A percentile compares a stretch with the other conserved stretches of the same genome.
Evolutionary conservation across 805 yeast species (phyloP).

Genomic region (Schwanniomyces vanrijiae): DNA sequence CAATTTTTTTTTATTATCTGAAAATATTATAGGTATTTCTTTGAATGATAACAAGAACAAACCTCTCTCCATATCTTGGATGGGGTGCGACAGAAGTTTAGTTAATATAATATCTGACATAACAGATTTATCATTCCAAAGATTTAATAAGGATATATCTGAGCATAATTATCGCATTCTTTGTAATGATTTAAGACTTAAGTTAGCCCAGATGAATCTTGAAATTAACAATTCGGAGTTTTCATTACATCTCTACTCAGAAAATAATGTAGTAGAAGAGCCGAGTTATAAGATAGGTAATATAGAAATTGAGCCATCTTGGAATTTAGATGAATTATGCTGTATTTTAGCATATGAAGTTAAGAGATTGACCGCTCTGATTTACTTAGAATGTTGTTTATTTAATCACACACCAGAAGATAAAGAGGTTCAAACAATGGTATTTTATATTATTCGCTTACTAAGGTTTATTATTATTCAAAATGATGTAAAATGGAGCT

Average conservation of each 20-base stretch:
- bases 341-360: conserved; percentile 27
- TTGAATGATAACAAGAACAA: background rate
- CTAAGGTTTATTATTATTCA: conserved; percentile 25
- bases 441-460: conserved; percentile 15
- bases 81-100: conserved; percentile 29
- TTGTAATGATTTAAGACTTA: conserved; percentile 13
- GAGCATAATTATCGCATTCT: conserved; percentile 13
- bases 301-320: background rate
- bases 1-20: conserved; percentile 18
- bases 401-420: conserved; percentile 25
- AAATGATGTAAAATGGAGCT: conserved; percentile 27
- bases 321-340: conserved; percentile 19
- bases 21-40: conserved; percentile 8
- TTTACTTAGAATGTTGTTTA: conserved; percentile 28
- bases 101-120: conserved; percentile 26
- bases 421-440: conserved; percentile 11
- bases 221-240: conserved; percentile 8
- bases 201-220: conserved; percentile 11
- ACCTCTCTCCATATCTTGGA: conserved; percentile 22
- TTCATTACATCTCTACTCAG: background rate
- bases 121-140: conserved; percentile 32
- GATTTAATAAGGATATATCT: conserved; percentile 12
- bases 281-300: conserved; percentile 4
- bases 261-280: conserved; percentile 11
- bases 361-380: conserved; percentile 20